These are phyloP conservation scores for Puccinia coronata DNA, from an alignment of 1,284 basidiomycete species.

Conservation along the genomic window DNA sequence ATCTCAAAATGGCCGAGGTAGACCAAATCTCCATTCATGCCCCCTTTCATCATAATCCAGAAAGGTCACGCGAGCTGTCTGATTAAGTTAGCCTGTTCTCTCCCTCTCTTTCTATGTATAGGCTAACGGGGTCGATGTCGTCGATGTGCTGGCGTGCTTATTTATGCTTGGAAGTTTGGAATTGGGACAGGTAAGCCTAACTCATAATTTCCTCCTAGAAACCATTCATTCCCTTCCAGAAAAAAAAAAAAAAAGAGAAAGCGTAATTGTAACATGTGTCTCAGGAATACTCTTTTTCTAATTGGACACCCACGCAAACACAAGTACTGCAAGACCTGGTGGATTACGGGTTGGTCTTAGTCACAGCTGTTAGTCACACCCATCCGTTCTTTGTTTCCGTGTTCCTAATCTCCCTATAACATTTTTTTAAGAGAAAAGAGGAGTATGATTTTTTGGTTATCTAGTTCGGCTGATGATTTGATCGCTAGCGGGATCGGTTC, in stretches of 20 bases:
- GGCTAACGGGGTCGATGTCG: conserved; percentile 84
- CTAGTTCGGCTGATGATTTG: conserved; percentile 27
- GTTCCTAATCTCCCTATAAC: too few species aligned
- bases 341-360: conserved; percentile 90
- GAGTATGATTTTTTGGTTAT: conserved; percentile 10
- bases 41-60: background rate
- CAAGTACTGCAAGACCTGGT: conserved; percentile 88
- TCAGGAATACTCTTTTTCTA: conserved; percentile 84
- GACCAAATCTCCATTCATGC: conserved; percentile 51
- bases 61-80: background rate
- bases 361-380: conserved; percentile 28
- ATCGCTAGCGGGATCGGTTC: conserved; percentile 68
- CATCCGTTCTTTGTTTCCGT: background rate
- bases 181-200: conserved; percentile 70
- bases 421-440: too few species aligned
- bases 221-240: too few species aligned
- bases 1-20: conserved; percentile 78
- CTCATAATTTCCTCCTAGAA: too few species aligned
- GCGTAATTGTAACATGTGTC: conserved; percentile 10
- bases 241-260: background rate
- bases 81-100: background rate
- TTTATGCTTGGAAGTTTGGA: conserved; percentile 96
- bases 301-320: conserved; percentile 75
- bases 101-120: conserved; percentile 60
- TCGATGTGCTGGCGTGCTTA: conserved; percentile 88